A percentile compares a stretch with the other conserved stretches of the same genome.
Conservation (phyloP, 2,329 filamentous ascomycete genomes). For the Saccharata proteae region DNA sequence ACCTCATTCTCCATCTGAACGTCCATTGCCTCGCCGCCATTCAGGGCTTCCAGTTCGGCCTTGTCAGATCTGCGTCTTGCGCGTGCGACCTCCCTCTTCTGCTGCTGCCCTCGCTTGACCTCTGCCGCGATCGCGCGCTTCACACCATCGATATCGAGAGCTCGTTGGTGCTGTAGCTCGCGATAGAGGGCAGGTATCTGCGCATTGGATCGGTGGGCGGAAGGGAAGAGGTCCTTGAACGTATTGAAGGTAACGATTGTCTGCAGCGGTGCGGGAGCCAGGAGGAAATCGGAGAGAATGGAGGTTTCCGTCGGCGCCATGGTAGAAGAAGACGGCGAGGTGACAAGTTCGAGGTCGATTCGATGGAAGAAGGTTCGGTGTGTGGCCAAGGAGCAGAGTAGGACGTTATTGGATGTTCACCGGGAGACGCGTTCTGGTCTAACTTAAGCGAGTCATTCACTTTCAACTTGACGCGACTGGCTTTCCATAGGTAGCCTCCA, state of each 20-base stretch:
- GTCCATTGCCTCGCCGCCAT: conserved; percentile 51
- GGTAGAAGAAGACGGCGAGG: conserved; percentile 7
- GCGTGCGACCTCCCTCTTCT: conserved; percentile 46
- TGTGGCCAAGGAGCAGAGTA: conserved; percentile 2
- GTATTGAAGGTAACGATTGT: conserved; percentile 60
- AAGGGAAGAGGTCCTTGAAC: conserved; percentile 68
- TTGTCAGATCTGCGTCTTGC: conserved; percentile 39
- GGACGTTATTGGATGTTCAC: conserved; percentile 3
- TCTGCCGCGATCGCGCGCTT: conserved; percentile 54
- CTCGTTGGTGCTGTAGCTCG: conserved; percentile 65
- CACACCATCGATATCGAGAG: conserved; percentile 55
- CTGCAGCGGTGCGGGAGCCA: conserved; percentile 62
- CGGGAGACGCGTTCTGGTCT: conserved; percentile 7
- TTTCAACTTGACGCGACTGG: conserved; percentile 9
- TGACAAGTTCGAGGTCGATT: background rate
- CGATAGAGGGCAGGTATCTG: conserved; percentile 63
- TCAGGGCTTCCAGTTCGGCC: conserved; percentile 40
- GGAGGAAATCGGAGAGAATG: conserved; percentile 66
- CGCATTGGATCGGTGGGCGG: conserved; percentile 49
- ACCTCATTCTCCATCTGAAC: conserved; percentile 32
- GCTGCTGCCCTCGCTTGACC: conserved; percentile 45
- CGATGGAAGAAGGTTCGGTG: background rate
- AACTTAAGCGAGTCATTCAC: conserved; percentile 7
- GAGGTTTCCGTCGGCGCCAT: conserved; percentile 66
- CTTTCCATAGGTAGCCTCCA: conserved; percentile 3